phyloP scores from a whole-genome alignment of 176 grass and related monocot species.

The Puccinellia tenuiflora region DNA sequence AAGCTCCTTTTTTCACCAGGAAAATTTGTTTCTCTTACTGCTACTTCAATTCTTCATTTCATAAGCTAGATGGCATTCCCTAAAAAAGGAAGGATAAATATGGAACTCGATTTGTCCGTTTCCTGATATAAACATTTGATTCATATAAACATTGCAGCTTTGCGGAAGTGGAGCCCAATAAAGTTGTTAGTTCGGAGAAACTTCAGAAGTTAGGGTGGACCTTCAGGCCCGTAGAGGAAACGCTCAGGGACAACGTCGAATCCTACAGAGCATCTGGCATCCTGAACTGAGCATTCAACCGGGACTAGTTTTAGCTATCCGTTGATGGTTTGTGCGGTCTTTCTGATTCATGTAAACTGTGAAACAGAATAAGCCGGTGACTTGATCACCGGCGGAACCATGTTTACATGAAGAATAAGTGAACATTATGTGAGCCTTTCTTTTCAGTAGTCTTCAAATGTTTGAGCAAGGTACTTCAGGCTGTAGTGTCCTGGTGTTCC shows the following conservation, averaged over 20 bases:
- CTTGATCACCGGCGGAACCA: neutral
- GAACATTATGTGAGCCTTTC: neutral
- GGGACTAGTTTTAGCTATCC: neutral
- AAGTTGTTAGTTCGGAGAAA: conserved; percentile 8
- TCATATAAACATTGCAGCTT: too few species aligned
- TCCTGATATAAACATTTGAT: too few species aligned
- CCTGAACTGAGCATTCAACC: conserved; percentile 17
- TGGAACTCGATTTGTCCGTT: too few species aligned
- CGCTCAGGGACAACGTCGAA: conserved; percentile 35
- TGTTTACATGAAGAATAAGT: neutral
- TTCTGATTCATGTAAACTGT: neutral
- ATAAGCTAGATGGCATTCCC: neutral
- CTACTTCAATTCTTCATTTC: neutral
- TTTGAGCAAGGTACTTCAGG: neutral
- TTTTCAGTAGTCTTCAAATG: neutral
- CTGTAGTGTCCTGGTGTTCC: too few species aligned
- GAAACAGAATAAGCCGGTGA: neutral
- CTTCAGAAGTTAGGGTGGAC: conserved; percentile 40
- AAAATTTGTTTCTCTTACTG: neutral
- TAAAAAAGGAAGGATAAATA: neutral
- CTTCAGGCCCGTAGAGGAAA: conserved; percentile 33
- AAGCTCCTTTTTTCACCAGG: conserved; percentile 4
- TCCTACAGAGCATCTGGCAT: conserved; percentile 35
- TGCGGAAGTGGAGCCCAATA: conserved; percentile 17
- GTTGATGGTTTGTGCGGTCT: neutral